Evolutionary conservation across 495 filamentous ascomycete genomes (phyloP).

Genomic region (Evernia prunastri): DNA sequence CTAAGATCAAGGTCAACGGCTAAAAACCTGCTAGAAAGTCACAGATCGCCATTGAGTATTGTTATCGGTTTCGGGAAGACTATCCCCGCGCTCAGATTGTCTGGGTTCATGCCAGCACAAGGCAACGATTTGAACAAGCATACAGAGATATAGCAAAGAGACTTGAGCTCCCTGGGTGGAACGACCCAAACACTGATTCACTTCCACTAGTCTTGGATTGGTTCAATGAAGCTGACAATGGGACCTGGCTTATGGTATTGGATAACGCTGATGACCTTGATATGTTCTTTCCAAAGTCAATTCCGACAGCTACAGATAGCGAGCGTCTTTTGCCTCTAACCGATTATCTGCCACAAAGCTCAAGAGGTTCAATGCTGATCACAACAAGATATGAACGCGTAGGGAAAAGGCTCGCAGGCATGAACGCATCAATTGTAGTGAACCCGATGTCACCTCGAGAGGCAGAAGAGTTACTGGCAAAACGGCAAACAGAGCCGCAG

Average conservation of each 20-base stretch:
- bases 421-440: slow-evolving; percentile 16
- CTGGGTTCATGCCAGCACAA: slow-evolving; percentile 38
- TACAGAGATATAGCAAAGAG: slow-evolving; percentile 36
- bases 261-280: slow-evolving; percentile 47
- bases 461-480: slow-evolving; percentile 4
- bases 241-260: slow-evolving; percentile 45
- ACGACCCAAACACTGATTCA: slow-evolving; percentile 34
- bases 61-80: slow-evolving; percentile 27
- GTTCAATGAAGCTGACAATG: slow-evolving; percentile 31
- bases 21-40: slow-evolving; percentile 27
- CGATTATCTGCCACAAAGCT: slow-evolving; percentile 23
- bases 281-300: slow-evolving; percentile 20
- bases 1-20: not conserved
- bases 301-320: not conserved
- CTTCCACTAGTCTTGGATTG: slow-evolving; percentile 35
- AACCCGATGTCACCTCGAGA: slow-evolving; percentile 15
- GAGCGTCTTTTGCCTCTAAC: not conserved
- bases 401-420: slow-evolving; percentile 15
- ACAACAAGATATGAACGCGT: slow-evolving; percentile 27
- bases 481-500: not conserved
- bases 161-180: slow-evolving; percentile 32
- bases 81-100: slow-evolving; percentile 33
- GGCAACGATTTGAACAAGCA: slow-evolving; percentile 33
- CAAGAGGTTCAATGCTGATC: slow-evolving; percentile 24
- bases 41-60: slow-evolving; percentile 39